phyloP scores from a whole-genome alignment of 169 alveolate genomes.

The Pseudocohnilembus persalinus region DNA sequence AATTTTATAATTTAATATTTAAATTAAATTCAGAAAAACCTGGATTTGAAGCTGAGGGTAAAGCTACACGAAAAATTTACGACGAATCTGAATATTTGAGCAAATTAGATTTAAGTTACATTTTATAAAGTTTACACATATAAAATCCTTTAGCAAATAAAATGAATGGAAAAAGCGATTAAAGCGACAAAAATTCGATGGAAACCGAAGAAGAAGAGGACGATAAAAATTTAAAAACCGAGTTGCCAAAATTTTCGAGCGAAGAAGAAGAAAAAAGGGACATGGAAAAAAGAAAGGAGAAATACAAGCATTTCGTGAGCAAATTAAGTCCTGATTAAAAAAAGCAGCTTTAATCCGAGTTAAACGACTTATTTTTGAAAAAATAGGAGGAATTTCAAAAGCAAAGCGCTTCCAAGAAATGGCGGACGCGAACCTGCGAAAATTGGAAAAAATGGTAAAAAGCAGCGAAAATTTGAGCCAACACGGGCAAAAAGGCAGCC shows the following conservation, averaged over 20 bases:
- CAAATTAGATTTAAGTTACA: no score
- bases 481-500: neutral
- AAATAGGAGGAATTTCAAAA: neutral
- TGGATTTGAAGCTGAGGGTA: neutral
- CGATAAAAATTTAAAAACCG: neutral
- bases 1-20: no score
- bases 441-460: neutral
- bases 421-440: neutral
- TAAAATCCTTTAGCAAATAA: neutral
- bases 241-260: neutral
- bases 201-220: constrained; percentile 13
- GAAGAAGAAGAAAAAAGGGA: neutral
- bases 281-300: neutral
- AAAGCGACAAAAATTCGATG: neutral
- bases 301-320: neutral
- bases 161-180: neutral
- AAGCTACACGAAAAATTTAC: neutral
- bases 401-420: neutral
- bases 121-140: no score
- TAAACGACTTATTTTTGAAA: neutral
- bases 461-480: neutral
- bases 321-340: neutral
- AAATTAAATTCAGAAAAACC: neutral
- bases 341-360: neutral
- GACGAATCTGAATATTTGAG: neutral